Evolutionary conservation across 352 stramenopile species (phyloP).

Genomic region (Phytophthora nicotianae): DNA sequence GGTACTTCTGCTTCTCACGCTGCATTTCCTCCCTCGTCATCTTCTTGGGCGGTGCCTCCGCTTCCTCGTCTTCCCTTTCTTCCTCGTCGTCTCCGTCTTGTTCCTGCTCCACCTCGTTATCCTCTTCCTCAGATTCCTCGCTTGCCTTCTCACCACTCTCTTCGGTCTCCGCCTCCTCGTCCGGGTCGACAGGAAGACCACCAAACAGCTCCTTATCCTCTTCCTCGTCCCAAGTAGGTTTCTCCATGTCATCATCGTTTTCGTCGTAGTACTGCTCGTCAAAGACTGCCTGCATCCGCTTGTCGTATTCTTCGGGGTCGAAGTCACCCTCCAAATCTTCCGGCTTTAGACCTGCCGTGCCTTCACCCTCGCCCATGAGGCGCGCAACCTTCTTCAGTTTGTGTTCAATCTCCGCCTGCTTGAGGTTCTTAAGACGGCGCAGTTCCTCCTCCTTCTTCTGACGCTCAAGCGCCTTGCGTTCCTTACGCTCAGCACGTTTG

Average conservation of each 20-base stretch:
- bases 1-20: conserved; percentile 90
- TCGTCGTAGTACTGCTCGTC: conserved; percentile 98
- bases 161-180: conserved; percentile 59
- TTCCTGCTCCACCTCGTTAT: conserved; percentile 33
- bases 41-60: conserved; percentile 49
- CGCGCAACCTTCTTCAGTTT: conserved; percentile 93
- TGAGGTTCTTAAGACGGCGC: conserved; percentile 97
- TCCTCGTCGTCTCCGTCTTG: conserved; percentile 60
- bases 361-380: conserved; percentile 69
- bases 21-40: conserved; percentile 71
- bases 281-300: conserved; percentile 96
- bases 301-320: conserved; percentile 97
- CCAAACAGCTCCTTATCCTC: conserved; percentile 88
- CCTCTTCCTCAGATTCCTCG: conserved; percentile 42
- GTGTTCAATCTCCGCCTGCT: conserved; percentile 94
- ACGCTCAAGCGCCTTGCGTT: conserved; percentile 95
- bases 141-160: conserved; percentile 34
- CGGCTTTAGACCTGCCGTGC: conserved; percentile 52
- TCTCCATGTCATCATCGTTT: conserved; percentile 69
- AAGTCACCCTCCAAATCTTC: conserved; percentile 95
- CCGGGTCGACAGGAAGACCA: conserved; percentile 62
- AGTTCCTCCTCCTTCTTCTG: conserved; percentile 98
- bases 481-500: conserved; percentile 94
- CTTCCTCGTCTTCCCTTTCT: conserved; percentile 38
- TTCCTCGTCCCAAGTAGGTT: conserved; percentile 82